Percentiles rank a stretch among this genome's conserved stretches.
Conservation (phyloP, 2,329 filamentous ascomycete species). For the Daldinia sp. region DNA sequence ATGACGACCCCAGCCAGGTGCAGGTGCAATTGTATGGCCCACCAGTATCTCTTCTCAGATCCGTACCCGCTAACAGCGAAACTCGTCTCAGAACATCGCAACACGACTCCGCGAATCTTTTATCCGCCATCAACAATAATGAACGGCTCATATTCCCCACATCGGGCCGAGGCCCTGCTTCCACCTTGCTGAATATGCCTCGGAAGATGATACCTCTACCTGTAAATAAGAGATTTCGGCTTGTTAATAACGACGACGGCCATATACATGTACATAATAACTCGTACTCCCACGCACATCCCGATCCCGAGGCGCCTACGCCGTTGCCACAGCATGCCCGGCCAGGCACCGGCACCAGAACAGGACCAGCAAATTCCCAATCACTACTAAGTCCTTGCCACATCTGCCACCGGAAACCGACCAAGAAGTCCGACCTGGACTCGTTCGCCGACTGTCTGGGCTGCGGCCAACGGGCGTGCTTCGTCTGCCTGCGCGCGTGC, state of each 20-base stretch:
- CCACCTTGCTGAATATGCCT: constrained; percentile 41
- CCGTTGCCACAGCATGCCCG: constrained; percentile 31
- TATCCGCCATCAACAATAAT: constrained; percentile 46
- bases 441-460: constrained; percentile 73
- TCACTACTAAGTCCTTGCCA: constrained; percentile 68
- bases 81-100: constrained; percentile 37
- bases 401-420: constrained; percentile 75
- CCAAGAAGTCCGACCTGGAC: constrained; percentile 73
- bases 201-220: constrained; percentile 49
- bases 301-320: constrained; percentile 37
- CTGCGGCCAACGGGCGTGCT: constrained; percentile 73
- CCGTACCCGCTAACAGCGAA: constrained; percentile 41
- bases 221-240: constrained; percentile 47
- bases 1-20: constrained; percentile 49
- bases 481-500: constrained; percentile 75
- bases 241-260: constrained; percentile 39
- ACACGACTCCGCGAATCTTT: constrained; percentile 40
- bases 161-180: constrained; percentile 20
- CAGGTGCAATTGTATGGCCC: constrained; percentile 48
- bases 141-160: constrained; percentile 45
- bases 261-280: constrained; percentile 15
- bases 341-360: constrained; percentile 27
- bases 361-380: constrained; percentile 37
- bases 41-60: constrained; percentile 28
- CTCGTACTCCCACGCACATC: constrained; percentile 46